Conservation (phyloP, 1,139 yeast species). For the Kodamaea ohmeri region DNA sequence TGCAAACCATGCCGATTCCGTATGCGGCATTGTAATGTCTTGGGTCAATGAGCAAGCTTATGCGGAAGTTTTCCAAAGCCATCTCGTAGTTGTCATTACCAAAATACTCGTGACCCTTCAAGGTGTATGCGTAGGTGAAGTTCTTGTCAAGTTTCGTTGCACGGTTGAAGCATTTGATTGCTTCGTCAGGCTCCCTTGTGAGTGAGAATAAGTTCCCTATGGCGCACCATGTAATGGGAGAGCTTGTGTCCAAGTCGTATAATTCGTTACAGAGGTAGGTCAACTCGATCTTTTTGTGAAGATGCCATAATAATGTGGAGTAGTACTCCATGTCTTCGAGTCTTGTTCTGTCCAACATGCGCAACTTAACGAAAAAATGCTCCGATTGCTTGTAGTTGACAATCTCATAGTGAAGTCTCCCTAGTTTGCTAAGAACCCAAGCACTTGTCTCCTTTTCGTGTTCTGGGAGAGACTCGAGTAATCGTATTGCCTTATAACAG, state of each 20-base stretch:
- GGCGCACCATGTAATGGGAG: constrained; percentile 90
- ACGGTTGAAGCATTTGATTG: constrained; percentile 80
- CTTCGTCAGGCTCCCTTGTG: constrained; percentile 84
- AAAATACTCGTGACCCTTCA: constrained; percentile 91
- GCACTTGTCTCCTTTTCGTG: constrained; percentile 66
- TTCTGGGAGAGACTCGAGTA: constrained; percentile 61
- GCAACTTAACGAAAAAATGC: constrained; percentile 56
- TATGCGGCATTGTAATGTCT: constrained; percentile 93
- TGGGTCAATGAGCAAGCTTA: constrained; percentile 72
- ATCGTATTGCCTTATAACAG: constrained; percentile 75
- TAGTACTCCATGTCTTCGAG: constrained; percentile 86
- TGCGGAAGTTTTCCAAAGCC: constrained; percentile 81
- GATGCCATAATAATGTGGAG: constrained; percentile 91
- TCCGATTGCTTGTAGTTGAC: constrained; percentile 82
- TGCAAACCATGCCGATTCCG: constrained; percentile 93
- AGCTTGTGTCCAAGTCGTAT: constrained; percentile 58
- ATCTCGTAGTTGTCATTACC: constrained; percentile 88
- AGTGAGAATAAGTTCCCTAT: constrained; percentile 87
- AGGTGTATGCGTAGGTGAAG: constrained; percentile 85
- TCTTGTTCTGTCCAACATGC: constrained; percentile 75
- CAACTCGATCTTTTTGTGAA: constrained; percentile 77
- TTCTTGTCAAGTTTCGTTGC: constrained; percentile 69
- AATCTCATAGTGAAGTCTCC: constrained; percentile 80
- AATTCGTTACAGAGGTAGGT: constrained; percentile 81
- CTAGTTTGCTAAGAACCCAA: constrained; percentile 80